These are phyloP conservation scores for Saccharomyces cerevisiae DNA, from an alignment of 805 yeast species.

Conservation along the genomic window DNA sequence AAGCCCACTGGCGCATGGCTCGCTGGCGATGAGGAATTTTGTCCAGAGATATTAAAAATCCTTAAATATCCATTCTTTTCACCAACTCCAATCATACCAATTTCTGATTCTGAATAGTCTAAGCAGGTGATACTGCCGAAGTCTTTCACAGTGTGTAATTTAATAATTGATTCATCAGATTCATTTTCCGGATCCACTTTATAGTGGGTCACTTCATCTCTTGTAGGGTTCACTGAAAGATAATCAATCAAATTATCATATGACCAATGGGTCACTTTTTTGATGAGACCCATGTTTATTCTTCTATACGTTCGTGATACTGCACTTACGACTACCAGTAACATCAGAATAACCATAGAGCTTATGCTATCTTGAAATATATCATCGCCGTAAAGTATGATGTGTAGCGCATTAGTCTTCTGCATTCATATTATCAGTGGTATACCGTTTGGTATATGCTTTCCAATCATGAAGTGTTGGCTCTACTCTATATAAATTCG, in stretches of 20 bases:
- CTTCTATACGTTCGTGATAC: background rate
- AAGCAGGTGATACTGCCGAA: constrained; percentile 62
- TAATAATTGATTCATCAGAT: constrained; percentile 45
- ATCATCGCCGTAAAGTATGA: background rate
- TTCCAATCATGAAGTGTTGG: too few species aligned
- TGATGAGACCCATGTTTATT: constrained; percentile 27
- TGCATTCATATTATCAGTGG: too few species aligned
- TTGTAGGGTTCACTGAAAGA: constrained; percentile 64
- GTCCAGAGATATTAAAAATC: constrained; percentile 47
- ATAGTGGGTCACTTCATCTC: constrained; percentile 69
- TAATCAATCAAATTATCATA: constrained; percentile 27
- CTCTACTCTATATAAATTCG: too few species aligned
- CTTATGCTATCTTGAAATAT: background rate
- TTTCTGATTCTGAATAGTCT: constrained; percentile 46
- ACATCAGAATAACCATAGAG: background rate
- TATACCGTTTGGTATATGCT: too few species aligned
- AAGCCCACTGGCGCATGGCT: constrained; percentile 13
- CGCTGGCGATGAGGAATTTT: background rate
- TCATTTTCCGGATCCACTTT: constrained; percentile 43
- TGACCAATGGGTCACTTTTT: constrained; percentile 27
- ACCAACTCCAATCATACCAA: constrained; percentile 66
- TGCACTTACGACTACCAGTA: background rate
- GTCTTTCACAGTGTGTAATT: constrained; percentile 48
- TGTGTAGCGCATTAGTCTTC: background rate
- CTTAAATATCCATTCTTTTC: constrained; percentile 61